Conservation (phyloP, 106 monocot genomes). For the Posidonia australis region DNA sequence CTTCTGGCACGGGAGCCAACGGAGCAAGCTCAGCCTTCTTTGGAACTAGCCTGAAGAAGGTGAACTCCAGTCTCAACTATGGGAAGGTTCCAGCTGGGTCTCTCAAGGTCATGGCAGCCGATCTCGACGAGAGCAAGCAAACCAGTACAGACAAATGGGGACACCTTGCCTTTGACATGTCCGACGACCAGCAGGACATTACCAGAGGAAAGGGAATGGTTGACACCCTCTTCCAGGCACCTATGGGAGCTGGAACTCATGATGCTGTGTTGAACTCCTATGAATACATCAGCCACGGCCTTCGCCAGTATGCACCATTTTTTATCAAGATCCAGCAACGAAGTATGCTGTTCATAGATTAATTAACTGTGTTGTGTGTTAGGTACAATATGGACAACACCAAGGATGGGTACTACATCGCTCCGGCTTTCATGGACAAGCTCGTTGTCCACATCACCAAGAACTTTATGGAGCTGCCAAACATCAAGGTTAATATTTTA, state of each 20-base stretch:
- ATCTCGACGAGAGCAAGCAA: constrained; percentile 72
- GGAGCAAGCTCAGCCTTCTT: constrained; percentile 54
- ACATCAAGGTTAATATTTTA: constrained; percentile 62
- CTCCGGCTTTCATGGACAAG: constrained; percentile 96
- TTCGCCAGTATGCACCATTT: constrained; percentile 46
- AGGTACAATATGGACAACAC: constrained; percentile 75
- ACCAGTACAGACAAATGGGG: constrained; percentile 53
- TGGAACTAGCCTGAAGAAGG: constrained; percentile 60
- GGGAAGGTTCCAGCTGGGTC: constrained; percentile 35
- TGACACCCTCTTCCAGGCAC: constrained; percentile 82
- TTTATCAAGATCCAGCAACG: too few relatives aligned
- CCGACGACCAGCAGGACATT: constrained; percentile 98
- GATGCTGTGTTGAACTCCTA: constrained; percentile 63
- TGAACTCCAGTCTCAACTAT: constrained; percentile 22
- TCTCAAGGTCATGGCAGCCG: constrained; percentile 57
- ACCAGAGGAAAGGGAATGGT: constrained; percentile 82
- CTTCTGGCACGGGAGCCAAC: constrained; percentile 24
- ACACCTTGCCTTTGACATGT: constrained; percentile 47
- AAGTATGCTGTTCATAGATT: too few relatives aligned
- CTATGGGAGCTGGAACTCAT: constrained; percentile 75
- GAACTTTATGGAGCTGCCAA: constrained; percentile 90
- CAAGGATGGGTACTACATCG: constrained; percentile 78
- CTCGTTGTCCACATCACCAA: constrained; percentile 86
- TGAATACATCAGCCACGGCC: constrained; percentile 89
- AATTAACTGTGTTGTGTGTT: too few relatives aligned